Evolutionary conservation across 192 early-diverging fungal genomes (phyloP), one percentile per base, ranked within the genome.

Genomic region (Linnemannia elongata): DNA sequence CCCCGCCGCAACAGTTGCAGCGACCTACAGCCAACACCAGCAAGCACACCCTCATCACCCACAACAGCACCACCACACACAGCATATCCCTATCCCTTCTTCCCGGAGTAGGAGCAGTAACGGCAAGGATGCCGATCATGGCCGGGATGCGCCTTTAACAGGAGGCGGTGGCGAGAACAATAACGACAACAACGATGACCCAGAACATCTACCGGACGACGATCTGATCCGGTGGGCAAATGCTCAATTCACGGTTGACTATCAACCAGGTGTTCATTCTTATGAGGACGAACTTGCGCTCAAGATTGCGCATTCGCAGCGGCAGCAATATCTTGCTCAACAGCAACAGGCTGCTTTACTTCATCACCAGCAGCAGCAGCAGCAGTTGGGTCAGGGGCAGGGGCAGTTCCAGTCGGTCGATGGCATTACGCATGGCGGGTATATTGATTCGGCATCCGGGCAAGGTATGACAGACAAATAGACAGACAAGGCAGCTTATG

Each of bases 141-240:
- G 27, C 27, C n/a, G 27, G 60, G 27, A 66, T 12, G 60, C 60
- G 12, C 60, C 12, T 2, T 13, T 10, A 66, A 15, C 30, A 0
- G 15, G 8, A 41, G 60, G 60, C 33, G n/a, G n/a, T n/a, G 57
- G 57, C n/a, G 57, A 60, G 57, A 30, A 27, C 9, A 57, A 83
- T 71, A 78, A 22, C 15, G 49, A 52, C 13, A 45, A 9, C 44
- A 45, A 45, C 17, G 20, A 52, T 20, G 83, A 85, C 33, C 77
- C 77, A 24, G 66, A 85, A 38, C 44, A 85, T 68, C 39, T 85
- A 57, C 83, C 83, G 10, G 83, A 85, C 74, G 83, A 85, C 57
- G 83, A 85, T 80, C 69, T 85, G 7, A 66, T 85, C 5, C 75
- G 79, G n/a, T 85, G 83, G 83, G 78, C 83, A 1, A 85, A 75